Conservation (phyloP, 1,139 yeast species). For the Suzukiozyma palmioleophila region DNA sequence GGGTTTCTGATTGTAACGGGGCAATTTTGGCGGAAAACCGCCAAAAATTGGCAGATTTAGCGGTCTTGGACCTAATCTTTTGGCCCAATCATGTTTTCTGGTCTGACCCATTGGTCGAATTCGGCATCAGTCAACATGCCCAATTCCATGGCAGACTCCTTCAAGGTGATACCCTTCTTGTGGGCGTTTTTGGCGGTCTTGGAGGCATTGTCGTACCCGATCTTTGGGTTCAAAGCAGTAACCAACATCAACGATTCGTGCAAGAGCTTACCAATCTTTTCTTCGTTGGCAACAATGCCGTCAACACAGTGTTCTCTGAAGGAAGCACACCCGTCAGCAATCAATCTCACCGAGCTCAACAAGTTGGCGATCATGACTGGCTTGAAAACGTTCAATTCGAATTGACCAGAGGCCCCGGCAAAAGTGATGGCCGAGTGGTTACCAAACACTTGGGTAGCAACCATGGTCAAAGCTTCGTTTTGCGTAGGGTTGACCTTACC, state of each 20-base stretch:
- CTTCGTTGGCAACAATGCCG: constrained; percentile 86
- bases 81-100: constrained; percentile 98
- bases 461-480: constrained; percentile 98
- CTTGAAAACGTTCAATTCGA: constrained; percentile 96
- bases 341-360: constrained; percentile 77
- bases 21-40: background rate
- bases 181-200: constrained; percentile 98
- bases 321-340: constrained; percentile 85
- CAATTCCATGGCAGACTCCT: constrained; percentile 89
- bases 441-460: constrained; percentile 95
- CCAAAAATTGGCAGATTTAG: background rate
- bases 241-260: constrained; percentile 97
- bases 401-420: constrained; percentile 98
- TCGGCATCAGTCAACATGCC: constrained; percentile 78
- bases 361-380: constrained; percentile 92
- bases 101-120: constrained; percentile 95
- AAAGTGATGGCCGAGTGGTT: constrained; percentile 92
- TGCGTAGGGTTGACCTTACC: constrained; percentile 99
- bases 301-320: constrained; percentile 94
- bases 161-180: constrained; percentile 93
- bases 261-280: constrained; percentile 79
- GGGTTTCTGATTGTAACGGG: no score
- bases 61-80: constrained; percentile 30
- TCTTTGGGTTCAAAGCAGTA: constrained; percentile 97
- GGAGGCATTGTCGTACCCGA: constrained; percentile 95